Evolutionary conservation across 306 rosid species (phyloP), one percentile per base, ranked within the genome.

Genomic region (Inga laurina): DNA sequence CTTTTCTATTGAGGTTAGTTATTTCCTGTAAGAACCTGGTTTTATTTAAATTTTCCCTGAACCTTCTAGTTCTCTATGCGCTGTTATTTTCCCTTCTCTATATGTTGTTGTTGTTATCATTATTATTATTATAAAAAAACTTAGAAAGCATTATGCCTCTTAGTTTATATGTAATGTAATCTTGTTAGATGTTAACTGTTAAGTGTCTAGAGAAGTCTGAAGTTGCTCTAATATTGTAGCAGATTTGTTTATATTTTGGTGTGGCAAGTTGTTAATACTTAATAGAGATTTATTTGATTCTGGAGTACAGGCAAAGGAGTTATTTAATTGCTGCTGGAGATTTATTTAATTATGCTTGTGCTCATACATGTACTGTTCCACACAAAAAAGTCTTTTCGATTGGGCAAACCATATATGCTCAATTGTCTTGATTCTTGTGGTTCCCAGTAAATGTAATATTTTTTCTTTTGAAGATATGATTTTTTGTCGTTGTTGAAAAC

Each of bases 1-100:
- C 94, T 39, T 88, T 76, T 80, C 87, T 92, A 69, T 80, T 91
- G 87, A 86, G 97, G 99, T 95, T 88, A 52, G 83, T 75, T 48
- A 51, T 46, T 80, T 22, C 69, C 45, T 32, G 14, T 66, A 39
- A 37, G 41, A 64, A 71, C 18, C 32, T 9, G 18, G 30, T 82
- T 49, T 62, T 62, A 52, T 19, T 5, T 22, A 19, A 57, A 35
- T n/a, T 61, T 8, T 22, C 69, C 30, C 13, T 72, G 78, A 41
- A 57, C n/a, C 48, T 73, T 35, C 52, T 65, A 56, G 21, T n/a
- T 59, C 9, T 82, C 43, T 19, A 7, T 46, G 52, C 45, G 30
- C 8, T 32, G 4, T 75, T 27, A 14, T 22, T 14, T 27, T 71
- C 54, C 21, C 32, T 19, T 22, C 43, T 51, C 39, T 27, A 24